Evolutionary conservation across 257 asterid species (phyloP), one percentile per base, ranked within the genome.

Genomic region (Nicotiana tomentosiformis): DNA sequence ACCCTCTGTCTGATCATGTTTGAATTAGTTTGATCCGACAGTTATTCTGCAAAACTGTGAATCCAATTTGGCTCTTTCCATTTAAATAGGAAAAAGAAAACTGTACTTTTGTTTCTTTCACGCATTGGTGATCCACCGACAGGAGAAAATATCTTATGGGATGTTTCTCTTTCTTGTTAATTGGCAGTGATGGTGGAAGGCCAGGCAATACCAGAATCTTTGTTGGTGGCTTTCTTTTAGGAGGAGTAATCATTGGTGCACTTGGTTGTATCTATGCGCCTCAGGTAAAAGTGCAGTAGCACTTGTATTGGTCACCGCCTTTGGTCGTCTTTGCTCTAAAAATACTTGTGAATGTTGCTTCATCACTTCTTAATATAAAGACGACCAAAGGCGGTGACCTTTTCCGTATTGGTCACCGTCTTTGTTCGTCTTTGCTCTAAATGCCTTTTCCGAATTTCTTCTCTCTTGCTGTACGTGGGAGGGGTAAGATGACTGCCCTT

Each of bases 221-320:
- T 68, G 90, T 89, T 10, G 49, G 91, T 76, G 91, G 91, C 58
- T 89, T 89, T 82, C 86, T 89, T 10, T 66, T 89, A 80, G 91
- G 91, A 83, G 91, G 91, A 82, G 29, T 89, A 58, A 60, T 89
- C 57, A 84, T 86, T 72, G 91, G 91, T 15, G 88, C 91, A 33
- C 76, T 89, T 77, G 91, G 91, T 69, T 87, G 90, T 83, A 85
- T 87, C 81, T 89, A 81, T 70, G 91, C 91, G 78, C 91, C 91
- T 49, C 90, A 89, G 91, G 91, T 87, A 84, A 9, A n/a, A 12
- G 60, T 39, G 29, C 29, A 49, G 64, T n/a, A 62, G 51, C 20
- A 29, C 64, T 51, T 76, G 46, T 74, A 26, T 26, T 74, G 11
- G 17, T 26, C 29, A 26, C 20, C 26, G 14, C 23, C 62, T 33